A percentile compares a stretch with the other conserved stretches of the same genome.
phyloP scores from a whole-genome alignment of 495 filamentous ascomycete species.

The Daldinia decipiens region DNA sequence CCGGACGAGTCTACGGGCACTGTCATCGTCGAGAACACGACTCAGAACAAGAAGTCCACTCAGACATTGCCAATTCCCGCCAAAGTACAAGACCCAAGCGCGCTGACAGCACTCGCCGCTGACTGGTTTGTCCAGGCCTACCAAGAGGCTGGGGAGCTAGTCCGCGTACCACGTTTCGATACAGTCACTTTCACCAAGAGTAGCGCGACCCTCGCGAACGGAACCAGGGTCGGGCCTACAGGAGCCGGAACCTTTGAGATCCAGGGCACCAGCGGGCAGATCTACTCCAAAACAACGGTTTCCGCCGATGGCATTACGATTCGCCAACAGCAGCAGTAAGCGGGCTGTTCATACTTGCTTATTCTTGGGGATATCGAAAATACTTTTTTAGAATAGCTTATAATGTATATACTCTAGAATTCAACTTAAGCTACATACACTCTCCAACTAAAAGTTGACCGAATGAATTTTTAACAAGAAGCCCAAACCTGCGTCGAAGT shows the following conservation, averaged over 20 bases:
- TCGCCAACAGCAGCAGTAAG: slow-evolving; percentile 9
- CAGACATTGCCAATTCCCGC: slow-evolving; percentile 15
- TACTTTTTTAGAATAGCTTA: not conserved
- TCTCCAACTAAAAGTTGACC: not conserved
- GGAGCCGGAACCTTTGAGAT: slow-evolving; percentile 16
- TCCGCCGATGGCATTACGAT: slow-evolving; percentile 3
- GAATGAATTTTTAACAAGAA: not conserved
- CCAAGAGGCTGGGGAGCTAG: slow-evolving; percentile 18
- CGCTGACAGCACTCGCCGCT: slow-evolving; percentile 4
- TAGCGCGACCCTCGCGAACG: slow-evolving; percentile 13
- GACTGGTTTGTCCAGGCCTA: slow-evolving; percentile 28
- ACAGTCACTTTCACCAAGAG: slow-evolving; percentile 11
- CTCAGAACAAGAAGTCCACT: slow-evolving; percentile 10
- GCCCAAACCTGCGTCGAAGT: not conserved
- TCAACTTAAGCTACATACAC: not conserved
- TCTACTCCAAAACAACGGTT: slow-evolving; percentile 15
- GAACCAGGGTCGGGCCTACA: not conserved
- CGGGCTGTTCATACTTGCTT: not conserved
- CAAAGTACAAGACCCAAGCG: not conserved
- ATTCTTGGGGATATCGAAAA: not conserved
- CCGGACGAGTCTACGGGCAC: slow-evolving; percentile 8
- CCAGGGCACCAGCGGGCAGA: slow-evolving; percentile 21
- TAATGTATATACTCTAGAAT: not conserved
- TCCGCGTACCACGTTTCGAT: slow-evolving; percentile 17
- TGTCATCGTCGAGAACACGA: slow-evolving; percentile 15